phyloP scores from a whole-genome alignment of 768 basidiomycete species.

The Mycena sanguinolenta region DNA sequence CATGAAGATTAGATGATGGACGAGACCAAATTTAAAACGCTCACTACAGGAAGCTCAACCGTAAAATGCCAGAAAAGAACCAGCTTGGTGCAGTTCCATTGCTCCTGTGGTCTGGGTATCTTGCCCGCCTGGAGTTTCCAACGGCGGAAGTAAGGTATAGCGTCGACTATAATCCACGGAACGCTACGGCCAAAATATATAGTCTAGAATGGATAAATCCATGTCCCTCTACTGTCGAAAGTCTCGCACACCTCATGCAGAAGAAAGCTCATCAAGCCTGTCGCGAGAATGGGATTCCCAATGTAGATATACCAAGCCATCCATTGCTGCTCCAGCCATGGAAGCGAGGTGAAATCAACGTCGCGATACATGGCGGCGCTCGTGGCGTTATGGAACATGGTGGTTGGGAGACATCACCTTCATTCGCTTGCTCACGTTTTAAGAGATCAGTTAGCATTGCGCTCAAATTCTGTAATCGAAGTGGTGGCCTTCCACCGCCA shows the following conservation, averaged over 20 bases:
- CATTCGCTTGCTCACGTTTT: too few relatives aligned
- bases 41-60: slow-evolving; percentile 89
- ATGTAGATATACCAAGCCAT: slow-evolving; percentile 87
- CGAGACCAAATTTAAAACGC: slow-evolving; percentile 44
- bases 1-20: not conserved
- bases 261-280: slow-evolving; percentile 92
- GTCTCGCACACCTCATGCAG: slow-evolving; percentile 89
- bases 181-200: slow-evolving; percentile 97
- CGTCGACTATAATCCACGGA: slow-evolving; percentile 96
- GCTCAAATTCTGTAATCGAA: too few relatives aligned
- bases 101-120: slow-evolving; percentile 82
- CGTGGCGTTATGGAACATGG: slow-evolving; percentile 62
- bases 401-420: too few relatives aligned
- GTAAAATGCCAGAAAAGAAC: slow-evolving; percentile 97
- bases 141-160: slow-evolving; percentile 91
- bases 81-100: slow-evolving; percentile 96
- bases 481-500: too few relatives aligned
- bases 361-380: slow-evolving; percentile 50
- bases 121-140: slow-evolving; percentile 96
- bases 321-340: slow-evolving; percentile 86
- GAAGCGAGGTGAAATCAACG: slow-evolving; percentile 71
- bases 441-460: too few relatives aligned
- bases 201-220: slow-evolving; percentile 70
- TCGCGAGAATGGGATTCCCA: slow-evolving; percentile 92
- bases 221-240: not conserved